Evolutionary conservation across 2,329 filamentous ascomycete species (phyloP), one percentile per base, ranked within the genome.

Genomic region (Claviceps citrina): DNA sequence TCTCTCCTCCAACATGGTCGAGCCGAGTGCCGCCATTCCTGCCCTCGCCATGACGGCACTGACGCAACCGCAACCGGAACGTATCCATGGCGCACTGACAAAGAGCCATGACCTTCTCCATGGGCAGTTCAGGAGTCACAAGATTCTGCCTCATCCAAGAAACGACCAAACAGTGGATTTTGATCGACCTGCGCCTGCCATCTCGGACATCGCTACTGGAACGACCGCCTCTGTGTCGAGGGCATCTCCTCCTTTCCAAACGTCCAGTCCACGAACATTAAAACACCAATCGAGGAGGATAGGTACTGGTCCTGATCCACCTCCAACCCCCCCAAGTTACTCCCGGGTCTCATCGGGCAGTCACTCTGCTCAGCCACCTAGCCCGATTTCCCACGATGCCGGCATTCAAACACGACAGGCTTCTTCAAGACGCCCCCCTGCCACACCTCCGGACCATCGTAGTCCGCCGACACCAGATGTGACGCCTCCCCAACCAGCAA

Each of bases 391-490:
- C 32, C 53, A 57, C 30, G 60, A 60, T 39, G 61, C 54, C 43
- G 54, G 58, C 26, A 51, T 59, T 41, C 58, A 55, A 41, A 65
- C 61, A 47, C 52, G 57, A 37, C 56, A 63, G 39, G 57, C 58
- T 45, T 55, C 58, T 32, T 55, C 59, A 39, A 52, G 54, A 36
- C 61, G 57, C 40, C 52, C 64, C 8, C 70, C 69, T n/a, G 63
- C 65, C 40, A 83, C 78, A 5, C 77, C 78, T 37, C 69, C 75
- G 22, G 73, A 75, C 47, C 73, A 78, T 47, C 69, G 70, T 51
- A 82, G 76, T 49, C 78, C 78, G 13, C 81, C 79, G 25, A 86
- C 81, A 3, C 82, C 81, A 26, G 81, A 85, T 58, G 71, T 81
- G 34, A 86, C 81, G 13, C 82, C 81, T 39, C 81, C 81, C 27